Percentiles rank a stretch among this genome's conserved stretches.
Evolutionary conservation across 345 rosid genomes (phyloP).

Genomic region (Turnera subulata): DNA sequence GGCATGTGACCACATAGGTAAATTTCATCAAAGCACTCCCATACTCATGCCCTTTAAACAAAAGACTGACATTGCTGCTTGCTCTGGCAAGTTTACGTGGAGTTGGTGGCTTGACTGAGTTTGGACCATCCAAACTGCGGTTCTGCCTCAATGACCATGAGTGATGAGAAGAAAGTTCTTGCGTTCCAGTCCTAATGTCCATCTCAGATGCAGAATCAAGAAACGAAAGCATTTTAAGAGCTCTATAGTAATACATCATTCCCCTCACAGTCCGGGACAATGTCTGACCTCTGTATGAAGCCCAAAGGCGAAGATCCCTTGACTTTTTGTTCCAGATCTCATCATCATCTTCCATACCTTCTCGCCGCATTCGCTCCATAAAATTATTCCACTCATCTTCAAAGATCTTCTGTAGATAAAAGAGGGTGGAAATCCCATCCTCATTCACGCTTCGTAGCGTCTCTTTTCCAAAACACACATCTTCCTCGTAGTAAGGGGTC

Average conservation of each 20-base stretch:
- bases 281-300: conserved; percentile 92
- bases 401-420: conserved; percentile 80
- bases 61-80: conserved; percentile 51
- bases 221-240: conserved; percentile 77
- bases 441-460: conserved; percentile 68
- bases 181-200: conserved; percentile 63
- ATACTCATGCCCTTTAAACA: conserved; percentile 81
- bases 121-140: conserved; percentile 22
- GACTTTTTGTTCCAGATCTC: conserved; percentile 64
- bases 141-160: conserved; percentile 30
- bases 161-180: conserved; percentile 41
- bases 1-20: conserved; percentile 80
- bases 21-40: conserved; percentile 83
- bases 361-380: conserved; percentile 76
- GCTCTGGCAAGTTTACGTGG: conserved; percentile 39
- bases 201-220: conserved; percentile 87
- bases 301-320: conserved; percentile 90
- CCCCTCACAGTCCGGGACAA: conserved; percentile 87
- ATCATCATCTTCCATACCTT: conserved; percentile 62
- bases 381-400: conserved; percentile 91
- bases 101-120: conserved; percentile 20
- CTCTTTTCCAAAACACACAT: conserved; percentile 65
- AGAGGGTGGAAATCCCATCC: conserved; percentile 81
- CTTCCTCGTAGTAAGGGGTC: conserved; percentile 90
- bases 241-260: conserved; percentile 92